Conservation (phyloP, 192 early-diverging fungal genomes). For the Backusella morwellensis region DNA sequence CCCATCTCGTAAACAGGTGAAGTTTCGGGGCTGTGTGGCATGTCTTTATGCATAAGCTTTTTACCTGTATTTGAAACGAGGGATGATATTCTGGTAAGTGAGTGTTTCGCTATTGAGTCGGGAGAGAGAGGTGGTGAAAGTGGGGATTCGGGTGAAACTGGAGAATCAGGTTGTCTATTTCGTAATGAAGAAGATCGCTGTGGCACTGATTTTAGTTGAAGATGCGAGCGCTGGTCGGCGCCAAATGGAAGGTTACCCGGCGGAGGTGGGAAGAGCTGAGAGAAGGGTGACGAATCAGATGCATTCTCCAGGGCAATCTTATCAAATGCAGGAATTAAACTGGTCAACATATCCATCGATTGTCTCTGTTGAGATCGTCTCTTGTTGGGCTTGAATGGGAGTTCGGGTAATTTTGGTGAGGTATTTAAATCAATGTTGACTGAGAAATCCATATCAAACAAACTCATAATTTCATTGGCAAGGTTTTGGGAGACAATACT, state of each 20-base stretch:
- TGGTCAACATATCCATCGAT: conserved; percentile 14
- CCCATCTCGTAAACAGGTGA: neutral
- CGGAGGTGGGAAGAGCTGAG: neutral
- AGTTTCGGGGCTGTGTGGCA: neutral
- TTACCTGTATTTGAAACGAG: neutral
- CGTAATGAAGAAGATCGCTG: conserved; percentile 18
- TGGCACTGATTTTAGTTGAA: neutral
- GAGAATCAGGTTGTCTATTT: conserved; percentile 5
- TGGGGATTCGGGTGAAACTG: neutral
- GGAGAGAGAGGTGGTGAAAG: neutral
- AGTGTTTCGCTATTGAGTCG: neutral
- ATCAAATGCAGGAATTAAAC: conserved; percentile 14
- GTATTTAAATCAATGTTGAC: conserved; percentile 27
- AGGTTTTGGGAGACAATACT: conserved; percentile 28
- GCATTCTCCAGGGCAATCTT: conserved; percentile 3
- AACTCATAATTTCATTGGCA: conserved; percentile 33
- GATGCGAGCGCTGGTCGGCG: neutral
- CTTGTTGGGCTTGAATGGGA: conserved; percentile 21
- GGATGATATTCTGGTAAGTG: neutral
- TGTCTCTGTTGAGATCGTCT: conserved; percentile 10
- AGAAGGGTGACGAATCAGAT: neutral
- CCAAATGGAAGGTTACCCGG: conserved; percentile 8
- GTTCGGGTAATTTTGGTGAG: conserved; percentile 31
- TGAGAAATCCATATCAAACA: conserved; percentile 43
- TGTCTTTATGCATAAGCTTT: neutral